These are phyloP conservation scores for Gnomoniopsis sp. DNA, from an alignment of 2,329 filamentous ascomycete genomes.

Conservation along the genomic window DNA sequence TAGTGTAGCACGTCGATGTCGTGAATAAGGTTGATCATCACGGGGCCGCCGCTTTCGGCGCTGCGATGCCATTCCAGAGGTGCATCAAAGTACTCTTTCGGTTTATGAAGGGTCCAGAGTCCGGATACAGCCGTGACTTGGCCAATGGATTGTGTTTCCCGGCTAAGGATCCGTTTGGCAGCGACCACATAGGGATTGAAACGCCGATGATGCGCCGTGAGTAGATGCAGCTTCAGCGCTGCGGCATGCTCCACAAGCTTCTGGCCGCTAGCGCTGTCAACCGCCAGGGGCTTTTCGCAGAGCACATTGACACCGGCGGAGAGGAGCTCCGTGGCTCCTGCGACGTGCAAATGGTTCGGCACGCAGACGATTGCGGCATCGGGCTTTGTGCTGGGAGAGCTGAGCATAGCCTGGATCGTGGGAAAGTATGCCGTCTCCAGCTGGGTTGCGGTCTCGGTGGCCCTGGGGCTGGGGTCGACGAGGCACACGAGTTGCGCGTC, in stretches of 20 bases:
- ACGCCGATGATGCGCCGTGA: slow-evolving; percentile 56
- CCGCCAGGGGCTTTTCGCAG: slow-evolving; percentile 55
- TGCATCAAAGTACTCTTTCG: slow-evolving; percentile 45
- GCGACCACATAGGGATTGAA: slow-evolving; percentile 55
- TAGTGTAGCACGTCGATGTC: slow-evolving; percentile 57
- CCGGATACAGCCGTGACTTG: slow-evolving; percentile 49
- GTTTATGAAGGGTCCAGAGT: slow-evolving; percentile 52
- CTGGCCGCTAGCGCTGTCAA: slow-evolving; percentile 33
- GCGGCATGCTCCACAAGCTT: slow-evolving; percentile 27
- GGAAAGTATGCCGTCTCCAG: slow-evolving; percentile 22
- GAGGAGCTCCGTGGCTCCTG: slow-evolving; percentile 46
- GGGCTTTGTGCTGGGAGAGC: slow-evolving; percentile 32
- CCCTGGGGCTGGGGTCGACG: slow-evolving; percentile 27
- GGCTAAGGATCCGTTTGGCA: slow-evolving; percentile 41
- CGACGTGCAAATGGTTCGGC: slow-evolving; percentile 55
- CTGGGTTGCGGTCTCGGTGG: slow-evolving; percentile 20
- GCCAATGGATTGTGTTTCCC: slow-evolving; percentile 36
- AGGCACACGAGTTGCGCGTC: slow-evolving; percentile 26
- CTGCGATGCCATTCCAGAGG: slow-evolving; percentile 45
- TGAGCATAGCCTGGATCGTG: slow-evolving; percentile 40
- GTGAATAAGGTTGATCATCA: slow-evolving; percentile 59
- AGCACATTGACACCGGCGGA: slow-evolving; percentile 47
- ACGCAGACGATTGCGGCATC: slow-evolving; percentile 57
- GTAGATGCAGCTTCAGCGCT: slow-evolving; percentile 34
- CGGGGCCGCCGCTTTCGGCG: slow-evolving; percentile 39